Percentiles rank a stretch among this genome's conserved stretches.
phyloP scores from a whole-genome alignment of 2,329 filamentous ascomycete species.

The Alternaria sp. region DNA sequence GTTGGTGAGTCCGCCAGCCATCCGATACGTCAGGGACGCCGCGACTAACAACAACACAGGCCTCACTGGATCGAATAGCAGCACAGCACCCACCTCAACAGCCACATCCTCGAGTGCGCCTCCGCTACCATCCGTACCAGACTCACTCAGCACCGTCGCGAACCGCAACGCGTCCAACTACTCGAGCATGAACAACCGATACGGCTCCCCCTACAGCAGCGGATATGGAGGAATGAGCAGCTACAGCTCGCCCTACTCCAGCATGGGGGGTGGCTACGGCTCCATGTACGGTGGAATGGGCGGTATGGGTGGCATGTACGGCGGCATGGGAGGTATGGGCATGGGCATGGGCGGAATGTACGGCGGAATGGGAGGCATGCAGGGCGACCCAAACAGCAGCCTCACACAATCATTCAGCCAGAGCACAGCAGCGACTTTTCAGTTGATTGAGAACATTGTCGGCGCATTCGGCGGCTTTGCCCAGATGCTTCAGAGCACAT shows the following conservation, averaged over 20 bases:
- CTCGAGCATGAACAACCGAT: conserved; percentile 66
- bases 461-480: conserved; percentile 96
- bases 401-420: conserved; percentile 95
- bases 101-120: conserved; percentile 59
- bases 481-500: conserved; percentile 99
- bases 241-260: conserved; percentile 63
- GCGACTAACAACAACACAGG: conserved; percentile 38
- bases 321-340: conserved; percentile 43
- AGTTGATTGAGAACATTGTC: conserved; percentile 97
- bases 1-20: conserved; percentile 40
- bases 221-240: conserved; percentile 58
- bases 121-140: conserved; percentile 79
- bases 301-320: conserved; percentile 48
- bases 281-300: conserved; percentile 51
- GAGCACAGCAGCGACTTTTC: conserved; percentile 94
- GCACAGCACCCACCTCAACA: conserved; percentile 54
- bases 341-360: conserved; percentile 52
- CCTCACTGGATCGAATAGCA: conserved; percentile 40
- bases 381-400: conserved; percentile 79
- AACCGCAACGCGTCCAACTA: conserved; percentile 90
- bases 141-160: conserved; percentile 76
- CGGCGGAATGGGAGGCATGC: conserved; percentile 56
- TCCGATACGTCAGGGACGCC: conserved; percentile 17
- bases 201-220: conserved; percentile 56
- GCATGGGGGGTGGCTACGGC: conserved; percentile 54